phyloP scores from a whole-genome alignment of 805 yeast genomes.

The Candida manassasensis region DNA sequence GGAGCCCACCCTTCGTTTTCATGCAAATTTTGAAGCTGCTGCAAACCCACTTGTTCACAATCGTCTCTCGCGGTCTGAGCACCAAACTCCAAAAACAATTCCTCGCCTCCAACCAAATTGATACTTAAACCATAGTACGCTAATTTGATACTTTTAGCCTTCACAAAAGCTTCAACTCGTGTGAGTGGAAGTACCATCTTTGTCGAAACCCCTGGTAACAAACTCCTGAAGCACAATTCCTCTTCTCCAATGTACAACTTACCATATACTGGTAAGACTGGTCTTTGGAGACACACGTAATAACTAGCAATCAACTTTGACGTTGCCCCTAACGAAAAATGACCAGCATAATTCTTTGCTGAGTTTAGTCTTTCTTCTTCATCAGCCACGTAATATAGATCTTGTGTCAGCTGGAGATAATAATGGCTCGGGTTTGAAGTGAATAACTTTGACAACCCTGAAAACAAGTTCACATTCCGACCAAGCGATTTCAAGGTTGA shows the following conservation, averaged over 20 bases:
- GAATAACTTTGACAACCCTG: constrained; percentile 43
- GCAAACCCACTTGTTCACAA: constrained; percentile 51
- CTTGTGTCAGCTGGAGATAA: constrained; percentile 38
- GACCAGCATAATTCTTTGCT: constrained; percentile 54
- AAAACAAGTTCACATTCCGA: constrained; percentile 26
- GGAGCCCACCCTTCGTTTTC: constrained; percentile 19
- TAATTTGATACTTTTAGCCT: constrained; percentile 65
- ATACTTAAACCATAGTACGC: constrained; percentile 67
- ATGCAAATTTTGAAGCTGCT: constrained; percentile 43
- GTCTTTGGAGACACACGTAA: constrained; percentile 61
- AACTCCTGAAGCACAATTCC: constrained; percentile 73
- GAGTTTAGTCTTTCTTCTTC: constrained; percentile 42
- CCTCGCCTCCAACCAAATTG: constrained; percentile 70
- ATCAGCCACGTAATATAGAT: constrained; percentile 45
- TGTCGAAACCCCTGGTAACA: constrained; percentile 72
- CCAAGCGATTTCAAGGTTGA: constrained; percentile 14
- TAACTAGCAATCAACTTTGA: constrained; percentile 62
- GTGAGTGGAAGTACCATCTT: constrained; percentile 75
- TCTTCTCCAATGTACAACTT: constrained; percentile 68
- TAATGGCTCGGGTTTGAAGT: constrained; percentile 61
- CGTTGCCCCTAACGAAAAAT: constrained; percentile 57
- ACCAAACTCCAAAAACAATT: constrained; percentile 73
- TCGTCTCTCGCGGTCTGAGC: constrained; percentile 64
- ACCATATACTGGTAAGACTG: constrained; percentile 75
- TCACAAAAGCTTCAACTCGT: constrained; percentile 66